Evolutionary conservation across 2,329 filamentous ascomycete genomes (phyloP), one percentile per base, ranked within the genome.

Genomic region (Trichoderma polysporum): DNA sequence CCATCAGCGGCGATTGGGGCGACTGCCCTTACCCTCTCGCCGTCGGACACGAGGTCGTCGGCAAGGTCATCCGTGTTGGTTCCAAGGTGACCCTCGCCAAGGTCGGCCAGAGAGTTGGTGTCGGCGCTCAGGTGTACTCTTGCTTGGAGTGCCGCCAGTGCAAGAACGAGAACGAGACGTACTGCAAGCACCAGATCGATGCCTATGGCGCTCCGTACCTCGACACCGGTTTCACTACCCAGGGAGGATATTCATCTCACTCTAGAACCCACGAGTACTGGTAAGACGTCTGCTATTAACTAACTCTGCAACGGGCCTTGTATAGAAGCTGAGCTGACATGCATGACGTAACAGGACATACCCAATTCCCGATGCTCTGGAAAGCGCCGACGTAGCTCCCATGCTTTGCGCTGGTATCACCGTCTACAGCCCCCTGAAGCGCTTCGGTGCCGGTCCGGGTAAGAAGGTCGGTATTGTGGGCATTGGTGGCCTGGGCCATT

Each of bases 371-470:
- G 91, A 93, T 35, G 86, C 83, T 61, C 84, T 96, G 53, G 73
- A 82, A 10, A 86, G 83, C 71, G 78, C 80, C 65, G 79, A 89
- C 59, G 91, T 89, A 1, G 92, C 91, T 1, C 91, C 91, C 10
- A 93, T 94, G 90, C 85, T 95, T 71, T 96, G 93, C 78, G 93
- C 91, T 47, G 93, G 93, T 70, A 84, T 96, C 71, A 96, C 93
- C 3, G 88, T 88, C 68, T 96, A 89, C 81, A 90, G 87, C 68
- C 92, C 93, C 1, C 84, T 97, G 15, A 89, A 91, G 70, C 86
- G 92, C 57, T 89, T 93, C 74, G 91, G 91, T 25, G 85, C 86
- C 68, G 91, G 91, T 0, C 90, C 90, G 1, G 92, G 92, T 69
- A 92, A 91, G 83, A 92, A 92, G 81, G 88, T 93, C 25, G 91